Conservation (phyloP, 2,329 filamentous ascomycete genomes). For the Calycina herbarum region DNA sequence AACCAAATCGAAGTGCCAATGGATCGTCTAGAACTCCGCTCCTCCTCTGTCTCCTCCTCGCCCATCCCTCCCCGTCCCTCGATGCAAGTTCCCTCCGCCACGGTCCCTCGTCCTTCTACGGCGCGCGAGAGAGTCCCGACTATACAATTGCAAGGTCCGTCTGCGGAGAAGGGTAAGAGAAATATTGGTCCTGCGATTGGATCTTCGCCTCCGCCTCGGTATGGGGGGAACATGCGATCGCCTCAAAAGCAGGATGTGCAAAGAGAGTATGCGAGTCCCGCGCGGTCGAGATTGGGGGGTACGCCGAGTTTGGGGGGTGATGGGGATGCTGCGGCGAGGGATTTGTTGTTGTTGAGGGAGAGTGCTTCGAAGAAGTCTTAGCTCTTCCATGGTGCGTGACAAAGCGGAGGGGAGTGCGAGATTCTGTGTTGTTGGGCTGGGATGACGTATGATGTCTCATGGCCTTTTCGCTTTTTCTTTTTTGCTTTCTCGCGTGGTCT, state of each 20-base stretch:
- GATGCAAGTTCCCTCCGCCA: conserved; percentile 7
- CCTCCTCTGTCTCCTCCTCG: conserved; percentile 21
- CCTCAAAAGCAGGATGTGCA: neutral
- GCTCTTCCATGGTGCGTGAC: neutral
- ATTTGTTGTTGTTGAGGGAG: conserved; percentile 41
- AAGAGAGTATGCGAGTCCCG: neutral
- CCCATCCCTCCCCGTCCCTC: conserved; percentile 4
- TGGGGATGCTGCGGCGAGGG: conserved; percentile 48
- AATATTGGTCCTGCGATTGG: neutral
- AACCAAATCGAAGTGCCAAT: conserved; percentile 69
- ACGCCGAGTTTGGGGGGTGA: neutral
- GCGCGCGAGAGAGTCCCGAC: neutral
- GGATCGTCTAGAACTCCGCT: conserved; percentile 53
- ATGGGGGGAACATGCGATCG: neutral
- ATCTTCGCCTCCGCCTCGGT: neutral
- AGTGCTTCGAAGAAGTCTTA: conserved; percentile 1
- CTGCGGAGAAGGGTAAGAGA: neutral
- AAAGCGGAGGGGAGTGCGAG: neutral
- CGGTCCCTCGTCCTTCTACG: neutral
- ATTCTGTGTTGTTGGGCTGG: neutral
- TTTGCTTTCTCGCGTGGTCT: neutral
- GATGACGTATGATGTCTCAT: neutral
- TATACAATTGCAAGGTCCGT: neutral
- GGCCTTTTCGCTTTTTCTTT: neutral
- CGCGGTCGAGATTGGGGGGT: neutral